Percentiles rank a stretch among this genome's conserved stretches.
Evolutionary conservation across 2,329 filamentous ascomycete genomes (phyloP).

Genomic region (Monosporascus sp.): DNA sequence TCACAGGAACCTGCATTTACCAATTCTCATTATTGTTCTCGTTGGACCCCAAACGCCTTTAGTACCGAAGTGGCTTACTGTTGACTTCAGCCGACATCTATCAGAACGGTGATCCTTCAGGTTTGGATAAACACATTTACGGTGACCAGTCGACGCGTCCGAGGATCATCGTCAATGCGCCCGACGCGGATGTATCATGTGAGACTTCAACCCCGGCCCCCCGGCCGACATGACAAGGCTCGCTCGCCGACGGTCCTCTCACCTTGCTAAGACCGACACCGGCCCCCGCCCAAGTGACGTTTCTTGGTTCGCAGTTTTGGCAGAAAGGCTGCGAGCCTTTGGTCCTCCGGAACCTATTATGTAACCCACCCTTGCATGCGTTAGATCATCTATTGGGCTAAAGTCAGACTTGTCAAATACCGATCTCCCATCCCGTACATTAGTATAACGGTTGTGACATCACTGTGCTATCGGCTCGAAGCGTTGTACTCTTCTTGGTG

Average conservation of each 20-base stretch:
- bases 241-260: not conserved
- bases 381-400: no score
- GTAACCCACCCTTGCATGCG: no score
- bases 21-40: not conserved
- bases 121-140: not conserved
- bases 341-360: no score
- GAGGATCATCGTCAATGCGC: not conserved
- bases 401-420: not conserved
- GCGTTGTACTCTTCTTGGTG: not conserved
- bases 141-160: not conserved
- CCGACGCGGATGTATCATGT: not conserved
- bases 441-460: not conserved
- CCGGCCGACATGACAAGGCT: not conserved
- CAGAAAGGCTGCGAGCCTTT: not conserved
- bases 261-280: not conserved
- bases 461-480: not conserved
- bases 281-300: not conserved
- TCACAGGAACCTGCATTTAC: not conserved
- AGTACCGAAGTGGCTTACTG: not conserved
- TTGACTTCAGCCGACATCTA: not conserved
- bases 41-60: not conserved
- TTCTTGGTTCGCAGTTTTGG: not conserved
- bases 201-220: not conserved
- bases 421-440: not conserved
- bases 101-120: not conserved